Conservation (phyloP, 2,329 filamentous ascomycete species). For the Mariannaea elegans region DNA sequence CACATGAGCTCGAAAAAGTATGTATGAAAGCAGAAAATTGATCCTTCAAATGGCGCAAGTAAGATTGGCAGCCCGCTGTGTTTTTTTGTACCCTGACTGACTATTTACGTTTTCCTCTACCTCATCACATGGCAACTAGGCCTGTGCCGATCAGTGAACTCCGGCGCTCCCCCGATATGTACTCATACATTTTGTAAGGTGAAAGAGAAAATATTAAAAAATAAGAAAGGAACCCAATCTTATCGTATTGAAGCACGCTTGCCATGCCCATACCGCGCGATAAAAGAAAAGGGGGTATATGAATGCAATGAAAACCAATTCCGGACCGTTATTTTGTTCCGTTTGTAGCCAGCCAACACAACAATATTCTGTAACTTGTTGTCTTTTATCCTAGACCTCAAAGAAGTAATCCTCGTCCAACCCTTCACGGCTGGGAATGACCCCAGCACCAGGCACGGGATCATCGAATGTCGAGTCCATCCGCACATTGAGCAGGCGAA, state of each 20-base stretch:
- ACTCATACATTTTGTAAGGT: neutral
- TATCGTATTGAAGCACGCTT: constrained; percentile 20
- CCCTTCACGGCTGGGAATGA: constrained; percentile 83
- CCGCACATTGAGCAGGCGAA: constrained; percentile 88
- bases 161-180: neutral
- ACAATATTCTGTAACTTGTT: too few species aligned
- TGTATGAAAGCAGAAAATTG: neutral
- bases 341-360: neutral
- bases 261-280: constrained; percentile 18
- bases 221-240: constrained; percentile 5
- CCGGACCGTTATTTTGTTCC: neutral
- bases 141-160: neutral
- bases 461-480: constrained; percentile 80
- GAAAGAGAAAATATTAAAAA: neutral
- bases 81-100: neutral
- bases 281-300: constrained; percentile 24
- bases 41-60: neutral
- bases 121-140: neutral
- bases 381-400: constrained; percentile 62
- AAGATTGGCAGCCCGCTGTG: neutral
- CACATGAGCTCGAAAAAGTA: neutral
- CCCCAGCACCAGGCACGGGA: constrained; percentile 73
- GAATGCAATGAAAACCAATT: constrained; percentile 25
- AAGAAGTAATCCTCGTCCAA: constrained; percentile 95
- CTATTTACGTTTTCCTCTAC: neutral